Base-by-base conservation (phyloP, 2,329 filamentous ascomycete genomes). In the Xylariaceae sp. region DNA sequence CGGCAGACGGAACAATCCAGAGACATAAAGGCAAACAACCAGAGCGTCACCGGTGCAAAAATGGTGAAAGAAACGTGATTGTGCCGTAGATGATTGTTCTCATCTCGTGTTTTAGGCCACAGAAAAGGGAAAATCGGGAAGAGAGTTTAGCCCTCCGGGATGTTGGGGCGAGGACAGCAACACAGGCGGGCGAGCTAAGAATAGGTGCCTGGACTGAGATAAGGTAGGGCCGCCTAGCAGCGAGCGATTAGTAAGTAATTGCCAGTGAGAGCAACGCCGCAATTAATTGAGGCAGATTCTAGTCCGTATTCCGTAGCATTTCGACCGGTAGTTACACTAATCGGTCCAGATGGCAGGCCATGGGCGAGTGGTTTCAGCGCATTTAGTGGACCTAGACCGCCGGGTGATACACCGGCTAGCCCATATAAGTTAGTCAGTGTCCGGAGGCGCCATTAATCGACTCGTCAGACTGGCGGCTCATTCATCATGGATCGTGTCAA, bases 131-230 rank as follows among this genome's bases (percentile, higher is more conserved):
- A 23, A n/a, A 15, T 30, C 23, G 11, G 9, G 35, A 49, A 34
- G 15, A 56, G 34, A 54, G 51, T 60, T 52, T 42, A 48, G 23
- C 34, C 47, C 23, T 53, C 42, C 30, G 30, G 17, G 39, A 34
- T 45, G 4, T 51, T 56, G 55, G 58, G 44, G 52, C 48, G 54
- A 57, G 42, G 56, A 55, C 51, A 23, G 49, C 49, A 51, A 49
- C 58, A 48, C 49, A 47, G 37, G 39, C 52, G 8, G 15, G 15
- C 49, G 23, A 51, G 15, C 18, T 51, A n/a, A 9, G n/a, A 50
- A 7, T 18, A 15, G 30, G 3, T 34, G 23, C 17, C 45, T 18
- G 30, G 48, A 42, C 13, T 42, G 37, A 30, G 23, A 30, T 30
- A 30, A 5, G 23, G 23, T 30, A 30, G 23, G 23, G 23, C 23